Evolutionary conservation across 441 rosid genomes (phyloP).

Genomic region (Brassica balearica): DNA sequence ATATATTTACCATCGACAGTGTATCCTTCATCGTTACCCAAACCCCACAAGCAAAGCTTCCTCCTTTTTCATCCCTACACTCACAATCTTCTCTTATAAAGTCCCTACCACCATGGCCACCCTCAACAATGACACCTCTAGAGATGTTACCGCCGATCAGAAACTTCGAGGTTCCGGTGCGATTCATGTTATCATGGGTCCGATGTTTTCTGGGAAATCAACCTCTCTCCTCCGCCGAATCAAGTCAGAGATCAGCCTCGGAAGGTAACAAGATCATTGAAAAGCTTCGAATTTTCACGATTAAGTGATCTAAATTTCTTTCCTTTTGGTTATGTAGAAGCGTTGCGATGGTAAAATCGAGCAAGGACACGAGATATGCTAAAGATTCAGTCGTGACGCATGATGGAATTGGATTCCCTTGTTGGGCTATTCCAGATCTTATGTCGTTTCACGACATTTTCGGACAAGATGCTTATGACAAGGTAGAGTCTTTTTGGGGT

Average conservation of each 20-base stretch:
- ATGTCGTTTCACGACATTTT: conserved; percentile 55
- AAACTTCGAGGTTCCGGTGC: conserved; percentile 49
- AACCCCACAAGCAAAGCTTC: conserved; percentile 1
- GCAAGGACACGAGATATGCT: conserved; percentile 79
- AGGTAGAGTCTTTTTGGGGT: conserved; percentile 45
- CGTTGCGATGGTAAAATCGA: conserved; percentile 53
- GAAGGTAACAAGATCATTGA: conserved; percentile 53
- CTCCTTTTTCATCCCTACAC: not conserved
- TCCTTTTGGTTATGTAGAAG: not conserved
- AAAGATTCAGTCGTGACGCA: conserved; percentile 81
- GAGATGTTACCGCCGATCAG: conserved; percentile 25
- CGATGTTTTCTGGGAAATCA: conserved; percentile 95
- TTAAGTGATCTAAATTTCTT: not conserved
- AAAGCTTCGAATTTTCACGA: not conserved
- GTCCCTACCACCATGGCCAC: conserved; percentile 50
- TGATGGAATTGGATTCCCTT: conserved; percentile 78
- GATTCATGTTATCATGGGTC: conserved; percentile 83
- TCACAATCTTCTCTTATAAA: not conserved
- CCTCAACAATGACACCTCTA: conserved; percentile 1
- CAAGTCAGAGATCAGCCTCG: conserved; percentile 61
- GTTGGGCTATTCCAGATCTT: conserved; percentile 83
- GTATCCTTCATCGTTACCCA: not conserved
- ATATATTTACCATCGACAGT: conserved; percentile 28
- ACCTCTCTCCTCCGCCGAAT: conserved; percentile 90
- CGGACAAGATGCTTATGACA: conserved; percentile 69